phyloP scores from a whole-genome alignment of 2,329 filamentous ascomycete genomes.

The Tolypocladium amazonense region DNA sequence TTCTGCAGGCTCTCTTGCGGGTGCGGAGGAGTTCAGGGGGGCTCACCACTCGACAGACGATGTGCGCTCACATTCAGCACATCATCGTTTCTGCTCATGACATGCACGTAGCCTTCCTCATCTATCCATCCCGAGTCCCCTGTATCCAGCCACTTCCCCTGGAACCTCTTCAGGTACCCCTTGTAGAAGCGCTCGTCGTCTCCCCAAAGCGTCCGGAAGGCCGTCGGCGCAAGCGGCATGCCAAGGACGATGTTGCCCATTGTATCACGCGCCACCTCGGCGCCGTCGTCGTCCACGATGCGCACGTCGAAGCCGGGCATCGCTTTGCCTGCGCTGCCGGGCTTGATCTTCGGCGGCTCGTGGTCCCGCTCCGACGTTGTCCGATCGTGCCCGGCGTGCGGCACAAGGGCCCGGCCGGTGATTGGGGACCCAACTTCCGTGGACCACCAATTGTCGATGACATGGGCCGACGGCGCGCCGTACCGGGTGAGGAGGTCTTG shows the following conservation, averaged over 20 bases:
- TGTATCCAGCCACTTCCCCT: constrained; percentile 78
- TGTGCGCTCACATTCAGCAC: constrained; percentile 95
- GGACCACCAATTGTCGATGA: constrained; percentile 53
- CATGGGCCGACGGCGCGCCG: constrained; percentile 47
- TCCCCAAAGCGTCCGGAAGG: constrained; percentile 75
- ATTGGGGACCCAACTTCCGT: constrained; percentile 50
- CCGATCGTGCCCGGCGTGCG: constrained; percentile 48
- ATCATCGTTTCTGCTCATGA: constrained; percentile 64
- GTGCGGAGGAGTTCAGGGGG: neutral
- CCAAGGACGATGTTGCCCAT: constrained; percentile 91
- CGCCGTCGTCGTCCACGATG: constrained; percentile 71
- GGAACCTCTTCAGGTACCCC: constrained; percentile 74
- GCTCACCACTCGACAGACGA: constrained; percentile 71
- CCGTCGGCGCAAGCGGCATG: constrained; percentile 74
- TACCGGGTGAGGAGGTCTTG: constrained; percentile 60
- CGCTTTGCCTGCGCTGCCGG: constrained; percentile 80
- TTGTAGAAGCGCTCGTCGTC: constrained; percentile 80
- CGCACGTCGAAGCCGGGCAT: constrained; percentile 88
- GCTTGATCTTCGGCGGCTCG: constrained; percentile 50
- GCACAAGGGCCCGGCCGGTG: constrained; percentile 42
- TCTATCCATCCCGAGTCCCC: constrained; percentile 87
- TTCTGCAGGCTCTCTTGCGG: neutral
- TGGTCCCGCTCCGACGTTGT: constrained; percentile 27
- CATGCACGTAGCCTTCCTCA: constrained; percentile 53
- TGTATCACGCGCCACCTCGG: constrained; percentile 55